These are phyloP conservation scores for Mortierella sp. DNA, from an alignment of 371 early-diverging fungal genomes.

Conservation along the genomic window DNA sequence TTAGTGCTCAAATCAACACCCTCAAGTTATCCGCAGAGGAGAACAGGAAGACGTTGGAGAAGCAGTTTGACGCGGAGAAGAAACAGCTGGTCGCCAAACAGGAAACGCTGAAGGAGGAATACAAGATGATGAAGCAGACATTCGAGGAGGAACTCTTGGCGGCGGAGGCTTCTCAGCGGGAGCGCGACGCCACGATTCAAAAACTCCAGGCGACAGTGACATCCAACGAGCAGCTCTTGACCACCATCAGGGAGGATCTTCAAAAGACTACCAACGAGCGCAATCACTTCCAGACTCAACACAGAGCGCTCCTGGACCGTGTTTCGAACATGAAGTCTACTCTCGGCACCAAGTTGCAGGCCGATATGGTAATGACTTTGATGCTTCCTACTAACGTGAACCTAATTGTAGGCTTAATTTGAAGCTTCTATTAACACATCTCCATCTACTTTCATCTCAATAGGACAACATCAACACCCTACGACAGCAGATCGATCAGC, in stretches of 20 bases:
- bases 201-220: slow-evolving; percentile 33
- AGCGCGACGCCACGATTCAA: slow-evolving; percentile 40
- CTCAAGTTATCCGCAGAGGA: slow-evolving; percentile 26
- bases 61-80: slow-evolving; percentile 62
- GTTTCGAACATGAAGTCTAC: slow-evolving; percentile 67
- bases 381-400: background rate
- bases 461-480: slow-evolving; percentile 58
- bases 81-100: slow-evolving; percentile 18
- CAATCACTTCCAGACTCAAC: slow-evolving; percentile 61
- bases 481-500: slow-evolving; percentile 53
- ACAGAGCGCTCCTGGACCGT: slow-evolving; percentile 63
- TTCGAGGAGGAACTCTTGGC: slow-evolving; percentile 42
- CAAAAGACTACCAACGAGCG: slow-evolving; percentile 55
- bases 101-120: slow-evolving; percentile 31
- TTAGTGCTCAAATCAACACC: slow-evolving; percentile 13
- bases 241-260: slow-evolving; percentile 41
- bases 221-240: slow-evolving; percentile 27
- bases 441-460: background rate
- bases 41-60: slow-evolving; percentile 34
- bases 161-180: slow-evolving; percentile 38
- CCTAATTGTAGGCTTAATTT: background rate
- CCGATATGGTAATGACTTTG: slow-evolving; percentile 60
- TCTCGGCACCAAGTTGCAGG: slow-evolving; percentile 67
- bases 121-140: slow-evolving; percentile 48
- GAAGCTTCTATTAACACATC: background rate